Base-by-base conservation (phyloP, 1,139 yeast species). In the Groenewaldozyma sp. region DNA sequence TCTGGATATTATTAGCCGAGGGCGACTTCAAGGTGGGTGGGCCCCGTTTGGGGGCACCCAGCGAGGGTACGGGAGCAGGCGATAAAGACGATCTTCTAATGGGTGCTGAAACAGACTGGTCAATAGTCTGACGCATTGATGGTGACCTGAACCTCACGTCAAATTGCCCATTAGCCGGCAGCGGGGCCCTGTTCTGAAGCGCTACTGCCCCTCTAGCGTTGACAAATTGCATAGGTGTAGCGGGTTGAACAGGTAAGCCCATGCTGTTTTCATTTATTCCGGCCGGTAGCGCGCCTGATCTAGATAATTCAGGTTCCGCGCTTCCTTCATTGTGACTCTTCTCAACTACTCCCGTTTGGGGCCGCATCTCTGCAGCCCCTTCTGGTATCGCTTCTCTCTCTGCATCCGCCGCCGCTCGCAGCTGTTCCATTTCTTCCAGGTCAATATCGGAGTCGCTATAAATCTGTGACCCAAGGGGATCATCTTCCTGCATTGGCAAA, bases 131-230 rank as follows among this genome's bases (percentile, higher is more conserved):
- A 38, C 71, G 59, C 24, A 74, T 64, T 37, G 67, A 65, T 13
- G 74, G 74, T 1, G 79, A 67, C 2, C 69, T 65, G 45, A 67
- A 70, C 34, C 66, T 67, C 13, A 75, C 66, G 49, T 76, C 78
- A 51, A 54, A 66, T 18, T 44, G 47, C 3, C 63, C 67, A 46
- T 67, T 51, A 7, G 60, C 57, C 3, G 54, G 38, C 3, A 62
- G 46, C 2, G 68, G 64, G 1, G 76, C 70, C 21, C 68, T 65
- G 24, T 64, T 58, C 42, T 69, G 75, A 11, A 73, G 64, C 13
- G 44, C 47, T 2, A 70, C 72, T 0, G 82, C 82, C 6, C 71
- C 73, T 43, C 72, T 67, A 9, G 82, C 82, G 45, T 76, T 68
- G 14, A 77, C 75, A 59, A 78, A 77, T 29, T 68, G 53, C 19